Conservation (phyloP, 805 yeast species). For the Pichia nakasei region DNA sequence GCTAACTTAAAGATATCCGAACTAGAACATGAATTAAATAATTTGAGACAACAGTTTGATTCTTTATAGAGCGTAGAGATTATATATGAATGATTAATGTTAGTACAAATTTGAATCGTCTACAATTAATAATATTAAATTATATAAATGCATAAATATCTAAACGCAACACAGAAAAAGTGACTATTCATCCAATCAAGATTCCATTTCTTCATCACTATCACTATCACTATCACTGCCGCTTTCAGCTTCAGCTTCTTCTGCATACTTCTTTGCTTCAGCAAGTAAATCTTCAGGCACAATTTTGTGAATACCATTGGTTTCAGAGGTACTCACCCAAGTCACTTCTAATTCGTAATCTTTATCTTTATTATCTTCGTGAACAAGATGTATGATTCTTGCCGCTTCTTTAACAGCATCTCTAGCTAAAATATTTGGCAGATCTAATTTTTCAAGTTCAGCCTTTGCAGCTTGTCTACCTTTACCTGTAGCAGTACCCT, state of each 20-base stretch:
- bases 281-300: conserved; percentile 72
- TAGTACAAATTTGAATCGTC: no score
- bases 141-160: no score
- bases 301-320: conserved; percentile 69
- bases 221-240: conserved; percentile 47
- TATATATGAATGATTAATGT: no score
- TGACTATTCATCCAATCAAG: neutral
- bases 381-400: conserved; percentile 84
- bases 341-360: conserved; percentile 92
- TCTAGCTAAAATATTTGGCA: conserved; percentile 55
- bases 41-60: conserved; percentile 18
- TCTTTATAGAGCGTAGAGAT: no score
- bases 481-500: conserved; percentile 96
- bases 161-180: no score
- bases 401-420: conserved; percentile 95
- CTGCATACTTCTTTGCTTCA: conserved; percentile 80
- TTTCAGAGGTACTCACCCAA: conserved; percentile 74
- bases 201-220: conserved; percentile 29
- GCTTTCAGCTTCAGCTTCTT: conserved; percentile 63
- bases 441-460: conserved; percentile 84
- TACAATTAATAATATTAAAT: no score
- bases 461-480: conserved; percentile 98
- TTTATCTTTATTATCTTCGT: conserved; percentile 96
- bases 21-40: conserved; percentile 46
- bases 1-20: conserved; percentile 43